These are phyloP conservation scores for Syzygium aqueum DNA, from an alignment of 345 rosid species.

Conservation along the genomic window DNA sequence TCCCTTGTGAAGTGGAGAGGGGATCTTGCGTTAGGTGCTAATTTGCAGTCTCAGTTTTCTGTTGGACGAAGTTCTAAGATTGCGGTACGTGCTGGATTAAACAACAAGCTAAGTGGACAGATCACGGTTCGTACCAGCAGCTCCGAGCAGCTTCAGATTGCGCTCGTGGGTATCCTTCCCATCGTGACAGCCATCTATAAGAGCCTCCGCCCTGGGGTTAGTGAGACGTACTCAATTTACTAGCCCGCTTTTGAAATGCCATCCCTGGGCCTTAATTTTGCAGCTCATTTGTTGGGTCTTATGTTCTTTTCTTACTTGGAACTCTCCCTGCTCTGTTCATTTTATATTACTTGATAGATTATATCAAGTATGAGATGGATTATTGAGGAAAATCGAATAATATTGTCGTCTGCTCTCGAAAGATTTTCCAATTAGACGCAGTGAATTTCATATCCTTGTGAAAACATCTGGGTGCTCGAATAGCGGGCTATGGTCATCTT, in stretches of 20 bases:
- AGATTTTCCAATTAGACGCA: not conserved
- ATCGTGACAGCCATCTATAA: constrained; percentile 64
- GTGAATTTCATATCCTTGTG: not conserved
- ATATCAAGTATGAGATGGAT: constrained; percentile 3
- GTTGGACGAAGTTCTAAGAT: constrained; percentile 68
- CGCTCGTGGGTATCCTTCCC: constrained; percentile 67
- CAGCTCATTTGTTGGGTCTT: not conserved
- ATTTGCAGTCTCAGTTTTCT: constrained; percentile 81
- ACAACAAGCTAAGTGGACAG: constrained; percentile 92
- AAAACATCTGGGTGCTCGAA: not conserved
- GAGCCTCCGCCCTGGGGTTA: constrained; percentile 49
- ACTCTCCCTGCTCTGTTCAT: not conserved
- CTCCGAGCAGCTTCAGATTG: constrained; percentile 92
- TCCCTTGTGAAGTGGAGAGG: constrained; percentile 94
- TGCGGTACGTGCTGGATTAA: constrained; percentile 82
- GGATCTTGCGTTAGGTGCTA: constrained; percentile 86
- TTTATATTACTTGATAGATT: constrained; percentile 2
- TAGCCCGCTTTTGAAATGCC: constrained; percentile 11
- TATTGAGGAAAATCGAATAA: constrained; percentile 1
- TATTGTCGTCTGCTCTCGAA: not conserved
- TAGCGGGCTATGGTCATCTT: not conserved
- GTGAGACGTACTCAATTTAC: constrained; percentile 61
- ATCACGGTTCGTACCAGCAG: constrained; percentile 69
- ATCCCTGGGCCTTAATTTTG: not conserved
- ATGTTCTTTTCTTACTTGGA: not conserved